phyloP scores from a whole-genome alignment of 2,329 filamentous ascomycete genomes.

The Beauveria scarabaeidicola region DNA sequence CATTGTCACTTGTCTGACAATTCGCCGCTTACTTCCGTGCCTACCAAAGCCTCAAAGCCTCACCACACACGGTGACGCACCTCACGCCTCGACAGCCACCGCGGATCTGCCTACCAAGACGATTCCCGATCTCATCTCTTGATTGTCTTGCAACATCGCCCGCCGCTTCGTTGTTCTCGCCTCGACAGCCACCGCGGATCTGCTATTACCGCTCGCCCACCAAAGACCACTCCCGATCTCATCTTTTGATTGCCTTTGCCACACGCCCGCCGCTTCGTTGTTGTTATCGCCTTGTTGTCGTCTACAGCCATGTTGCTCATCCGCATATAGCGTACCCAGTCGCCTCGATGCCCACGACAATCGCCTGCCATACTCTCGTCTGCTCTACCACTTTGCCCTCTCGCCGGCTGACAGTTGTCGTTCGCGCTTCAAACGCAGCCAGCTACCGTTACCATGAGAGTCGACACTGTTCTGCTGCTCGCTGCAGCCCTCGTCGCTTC shows the following conservation, averaged over 20 bases:
- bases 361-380: neutral
- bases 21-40: too few relatives aligned
- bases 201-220: neutral
- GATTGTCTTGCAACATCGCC: too few relatives aligned
- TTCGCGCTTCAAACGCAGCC: neutral
- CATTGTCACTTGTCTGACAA: slow-evolving; percentile 1
- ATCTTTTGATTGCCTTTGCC: neutral
- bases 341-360: slow-evolving; percentile 2
- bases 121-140: too few relatives aligned
- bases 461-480: slow-evolving; percentile 12
- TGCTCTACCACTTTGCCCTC: neutral
- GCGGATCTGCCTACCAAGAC: too few relatives aligned
- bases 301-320: slow-evolving; percentile 3
- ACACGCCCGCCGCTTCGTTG: too few relatives aligned
- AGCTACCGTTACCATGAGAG: slow-evolving; percentile 14
- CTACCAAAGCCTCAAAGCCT: too few relatives aligned
- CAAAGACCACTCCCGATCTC: neutral
- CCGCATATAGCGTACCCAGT: neutral
- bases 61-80: neutral
- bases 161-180: too few relatives aligned
- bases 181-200: neutral
- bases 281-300: neutral
- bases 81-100: neutral
- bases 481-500: slow-evolving; percentile 12
- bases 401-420: neutral